Base-by-base conservation (phyloP, 1,284 basidiomycete species). In the Tilletia walkeri region DNA sequence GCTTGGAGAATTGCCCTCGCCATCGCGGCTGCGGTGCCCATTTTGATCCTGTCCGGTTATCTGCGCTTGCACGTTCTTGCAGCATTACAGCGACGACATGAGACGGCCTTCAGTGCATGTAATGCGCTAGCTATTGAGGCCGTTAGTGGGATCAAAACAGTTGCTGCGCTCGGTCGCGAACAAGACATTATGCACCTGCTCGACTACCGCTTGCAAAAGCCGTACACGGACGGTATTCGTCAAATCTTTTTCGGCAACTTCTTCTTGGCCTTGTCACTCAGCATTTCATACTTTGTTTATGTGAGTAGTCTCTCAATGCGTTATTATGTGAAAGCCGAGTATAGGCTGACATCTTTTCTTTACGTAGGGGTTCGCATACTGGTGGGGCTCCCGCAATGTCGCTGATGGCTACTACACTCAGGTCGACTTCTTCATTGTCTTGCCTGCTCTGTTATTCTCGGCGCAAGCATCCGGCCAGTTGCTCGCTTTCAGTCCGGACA, bases 251-350 rank as follows among this genome's bases (percentile, higher is more conserved):
- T 75, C 14, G 79, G 77, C 48, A 78, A 80, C 50, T 67, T 77
- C 14, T 79, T 74, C 18, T 53, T 80, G 49, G 79, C 79, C 0
- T 53, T 76, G 5, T 75, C 79, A 38, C 68, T 80, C 53, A 80
- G 78, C 61, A 75, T 80, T 53, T 77, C 75, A 24, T 80, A 80
- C 73, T 80, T 80, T 69, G 75, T 80, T 67, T 80, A 80, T 50
- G 59, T 63, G 34, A 63, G 59, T 38, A 18, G 6, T 20, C 36
- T 34, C 6, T 18, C 36, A 14, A 3, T 38, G 30, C 3, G 7
- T 63, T 4, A 9, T 63, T 3, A 30, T 30, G 24, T 30, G 24
- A 30, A 30, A 30, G 24, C 24, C 24, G 24, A 30, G 24, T 30
- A 30, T 30, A 2, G 24, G 38, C 38, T 63, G 34, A 63, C 36